Percentiles rank a stretch among this genome's conserved stretches.
Conservation (phyloP, 2,329 filamentous ascomycete genomes). For the Trichoderma atroviride region DNA sequence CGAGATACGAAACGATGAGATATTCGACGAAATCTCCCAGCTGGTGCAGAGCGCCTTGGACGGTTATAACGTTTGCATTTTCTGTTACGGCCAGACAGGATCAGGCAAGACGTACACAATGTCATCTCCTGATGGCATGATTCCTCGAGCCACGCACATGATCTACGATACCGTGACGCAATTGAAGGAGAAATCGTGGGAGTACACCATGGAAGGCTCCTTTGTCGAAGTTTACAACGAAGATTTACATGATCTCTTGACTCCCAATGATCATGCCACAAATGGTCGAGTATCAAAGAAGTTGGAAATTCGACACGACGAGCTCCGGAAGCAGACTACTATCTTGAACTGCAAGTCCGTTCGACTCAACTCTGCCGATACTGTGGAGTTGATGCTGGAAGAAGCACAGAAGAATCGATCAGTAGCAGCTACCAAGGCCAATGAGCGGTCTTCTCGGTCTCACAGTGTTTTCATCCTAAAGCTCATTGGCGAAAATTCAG, state of each 20-base stretch:
- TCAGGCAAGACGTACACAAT: constrained; percentile 97
- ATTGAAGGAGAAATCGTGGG: constrained; percentile 89
- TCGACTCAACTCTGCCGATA: constrained; percentile 73
- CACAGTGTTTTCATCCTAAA: constrained; percentile 97
- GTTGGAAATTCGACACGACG: constrained; percentile 87
- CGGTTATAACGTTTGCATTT: constrained; percentile 98
- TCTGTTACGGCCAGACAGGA: constrained; percentile 97
- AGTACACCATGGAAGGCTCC: constrained; percentile 89
- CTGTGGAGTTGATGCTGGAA: constrained; percentile 77
- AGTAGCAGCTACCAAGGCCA: constrained; percentile 95
- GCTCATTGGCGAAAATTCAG: constrained; percentile 66
- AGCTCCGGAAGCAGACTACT: constrained; percentile 75
- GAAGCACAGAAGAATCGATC: constrained; percentile 84
- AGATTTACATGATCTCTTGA: constrained; percentile 86
- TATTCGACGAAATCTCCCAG: constrained; percentile 96
- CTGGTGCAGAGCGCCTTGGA: constrained; percentile 95
- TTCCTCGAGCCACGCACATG: constrained; percentile 87
- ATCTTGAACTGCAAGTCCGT: constrained; percentile 81
- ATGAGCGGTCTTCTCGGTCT: constrained; percentile 89
- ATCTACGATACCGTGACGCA: constrained; percentile 87
- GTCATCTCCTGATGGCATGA: constrained; percentile 91
- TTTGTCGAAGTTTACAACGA: constrained; percentile 99
- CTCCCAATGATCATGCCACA: constrained; percentile 59
- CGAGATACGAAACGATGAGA: constrained; percentile 73
- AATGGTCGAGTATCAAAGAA: constrained; percentile 71